Percentiles rank a stretch among this genome's conserved stretches.
Conservation (phyloP, 2,329 filamentous ascomycete species). For the Rutstroemia sp. region DNA sequence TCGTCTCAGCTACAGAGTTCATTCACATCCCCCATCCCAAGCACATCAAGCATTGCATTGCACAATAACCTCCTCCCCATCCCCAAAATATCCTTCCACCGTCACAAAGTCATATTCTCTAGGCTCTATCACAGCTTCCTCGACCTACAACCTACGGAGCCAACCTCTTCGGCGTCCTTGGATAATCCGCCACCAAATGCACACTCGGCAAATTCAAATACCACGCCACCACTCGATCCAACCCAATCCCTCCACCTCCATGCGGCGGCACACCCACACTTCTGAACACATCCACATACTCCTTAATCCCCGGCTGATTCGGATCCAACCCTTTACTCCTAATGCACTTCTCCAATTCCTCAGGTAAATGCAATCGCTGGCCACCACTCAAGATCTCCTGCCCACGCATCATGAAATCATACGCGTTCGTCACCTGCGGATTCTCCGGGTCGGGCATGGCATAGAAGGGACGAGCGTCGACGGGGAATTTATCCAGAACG, state of each 20-base stretch:
- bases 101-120: too few relatives aligned
- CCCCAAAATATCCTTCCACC: too few relatives aligned
- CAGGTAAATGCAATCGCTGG: constrained; percentile 80
- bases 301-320: constrained; percentile 65
- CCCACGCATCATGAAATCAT: constrained; percentile 84
- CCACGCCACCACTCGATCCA: constrained; percentile 76
- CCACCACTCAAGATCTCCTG: constrained; percentile 91
- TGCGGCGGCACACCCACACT: constrained; percentile 84
- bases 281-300: constrained; percentile 77
- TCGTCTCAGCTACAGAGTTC: too few relatives aligned
- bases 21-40: too few relatives aligned
- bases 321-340: constrained; percentile 76
- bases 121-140: not conserved
- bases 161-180: constrained; percentile 53
- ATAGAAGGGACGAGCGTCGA: constrained; percentile 84
- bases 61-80: too few relatives aligned
- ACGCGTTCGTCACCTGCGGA: constrained; percentile 57
- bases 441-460: constrained; percentile 70
- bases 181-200: constrained; percentile 51
- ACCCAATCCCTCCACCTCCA: constrained; percentile 80
- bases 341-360: constrained; percentile 71
- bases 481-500: constrained; percentile 92
- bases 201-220: constrained; percentile 52
- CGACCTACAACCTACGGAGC: constrained; percentile 34
- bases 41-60: too few relatives aligned